Percentiles rank a stretch among this genome's conserved stretches.
These are phyloP conservation scores for Plantago major DNA, from an alignment of 257 asterid species.

Conservation along the genomic window DNA sequence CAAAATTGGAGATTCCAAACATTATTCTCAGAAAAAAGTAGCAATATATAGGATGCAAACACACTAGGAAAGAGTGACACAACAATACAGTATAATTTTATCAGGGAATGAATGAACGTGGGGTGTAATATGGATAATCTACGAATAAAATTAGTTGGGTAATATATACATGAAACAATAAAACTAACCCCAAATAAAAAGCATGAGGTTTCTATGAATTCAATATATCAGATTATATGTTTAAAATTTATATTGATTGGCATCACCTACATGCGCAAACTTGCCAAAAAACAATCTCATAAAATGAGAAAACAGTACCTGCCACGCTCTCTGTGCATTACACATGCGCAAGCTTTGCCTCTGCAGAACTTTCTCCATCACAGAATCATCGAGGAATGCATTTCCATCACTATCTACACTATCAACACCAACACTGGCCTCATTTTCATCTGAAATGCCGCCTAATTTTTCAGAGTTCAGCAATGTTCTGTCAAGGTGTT, in stretches of 20 bases:
- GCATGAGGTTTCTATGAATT: not conserved
- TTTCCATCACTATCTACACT: slow-evolving; percentile 47
- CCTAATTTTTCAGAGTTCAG: slow-evolving; percentile 37
- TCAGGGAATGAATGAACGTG: not conserved
- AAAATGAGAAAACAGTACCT: slow-evolving; percentile 38
- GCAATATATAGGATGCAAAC: slow-evolving; percentile 4
- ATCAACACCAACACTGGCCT: slow-evolving; percentile 32
- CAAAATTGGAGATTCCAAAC: too few relatives aligned
- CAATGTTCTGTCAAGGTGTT: slow-evolving; percentile 77
- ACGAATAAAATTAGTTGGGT: slow-evolving; percentile 6
- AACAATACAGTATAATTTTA: not conserved
- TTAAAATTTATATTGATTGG: not conserved
- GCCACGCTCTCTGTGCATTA: slow-evolving; percentile 94
- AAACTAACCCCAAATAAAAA: not conserved
- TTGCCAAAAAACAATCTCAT: slow-evolving; percentile 5
- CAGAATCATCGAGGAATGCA: slow-evolving; percentile 72
- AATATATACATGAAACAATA: slow-evolving; percentile 2
- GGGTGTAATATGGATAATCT: slow-evolving; percentile 8
- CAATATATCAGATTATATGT: not conserved
- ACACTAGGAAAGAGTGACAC: not conserved
- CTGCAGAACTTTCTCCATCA: slow-evolving; percentile 96
- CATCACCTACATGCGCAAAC: not conserved
- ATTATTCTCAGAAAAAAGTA: not conserved
- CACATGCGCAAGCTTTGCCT: slow-evolving; percentile 96
- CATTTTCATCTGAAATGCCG: slow-evolving; percentile 31